Base-by-base conservation (phyloP, 2,329 filamentous ascomycete genomes). In the Clarireedia paspali region DNA sequence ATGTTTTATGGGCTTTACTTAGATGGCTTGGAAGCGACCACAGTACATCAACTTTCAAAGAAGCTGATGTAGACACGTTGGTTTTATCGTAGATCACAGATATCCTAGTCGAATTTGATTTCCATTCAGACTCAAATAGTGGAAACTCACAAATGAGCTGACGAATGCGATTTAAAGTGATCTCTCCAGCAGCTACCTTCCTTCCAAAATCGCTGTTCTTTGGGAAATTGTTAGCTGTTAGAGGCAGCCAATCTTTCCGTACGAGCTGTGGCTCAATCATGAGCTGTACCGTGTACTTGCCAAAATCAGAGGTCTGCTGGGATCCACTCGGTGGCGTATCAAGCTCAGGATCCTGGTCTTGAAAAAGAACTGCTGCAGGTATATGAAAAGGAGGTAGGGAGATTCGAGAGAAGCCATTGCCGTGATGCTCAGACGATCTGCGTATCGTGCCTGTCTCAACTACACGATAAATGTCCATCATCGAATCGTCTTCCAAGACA, bases 21-120 rank as follows among this genome's bases (percentile, higher is more conserved):
- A 60, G 9, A 30, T 57, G 52, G 48, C 51, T 61, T 26, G 64
- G 64, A 27, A 63, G 49, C 2, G 63, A 57, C 64, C 64, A 67
- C 39, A 50, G 44, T 26, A 66, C 46, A 17, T 60, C 30, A 10
- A 63, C 12, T 2, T 59, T 50, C 23, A 67, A 47, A 15, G 26
- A 56, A 38, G 42, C 47, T 15, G 40, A 56, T 20, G 53, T 56
- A 17, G 23, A 23, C 36, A 56, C 27, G 39, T 30, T 63, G 55
- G 10, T 47, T 40, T 20, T 44, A 30, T 14, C 39, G 39, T 52
- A 59, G 50, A 36, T 55, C 34, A 50, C 7, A 9, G 26, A 36
- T n/a, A 56, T 38, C 12, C 42, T 39, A 42, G 34, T 23, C 20
- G 53, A 34, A 2, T 24, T 26, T 12, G 30, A 12, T 38, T 27